Percentiles rank a stretch among this genome's conserved stretches.
Evolutionary conservation across 2,329 filamentous ascomycete genomes (phyloP).

Genomic region (Ophiostoma tasmaniense): DNA sequence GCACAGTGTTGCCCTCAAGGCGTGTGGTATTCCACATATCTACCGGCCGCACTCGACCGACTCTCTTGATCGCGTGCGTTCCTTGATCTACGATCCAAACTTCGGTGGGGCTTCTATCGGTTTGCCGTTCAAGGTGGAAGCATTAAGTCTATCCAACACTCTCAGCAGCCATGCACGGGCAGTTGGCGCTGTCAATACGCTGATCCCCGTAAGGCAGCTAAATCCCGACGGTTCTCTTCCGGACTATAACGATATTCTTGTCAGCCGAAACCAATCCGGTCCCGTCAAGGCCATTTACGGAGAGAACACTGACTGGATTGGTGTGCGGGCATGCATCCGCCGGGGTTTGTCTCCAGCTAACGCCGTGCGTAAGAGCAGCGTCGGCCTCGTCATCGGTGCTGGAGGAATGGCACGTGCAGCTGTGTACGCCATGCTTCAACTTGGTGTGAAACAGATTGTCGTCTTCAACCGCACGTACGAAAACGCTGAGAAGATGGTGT

Average conservation of each 20-base stretch:
- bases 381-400: conserved; percentile 50
- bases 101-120: conserved; percentile 62
- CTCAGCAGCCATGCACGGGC: conserved; percentile 59
- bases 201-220: conserved; percentile 54
- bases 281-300: conserved; percentile 57
- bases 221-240: conserved; percentile 25
- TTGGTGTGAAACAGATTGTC: conserved; percentile 65
- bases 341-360: conserved; percentile 60
- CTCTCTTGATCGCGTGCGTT: conserved; percentile 51
- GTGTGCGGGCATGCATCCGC: conserved; percentile 47
- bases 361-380: conserved; percentile 44
- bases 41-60: conserved; percentile 54
- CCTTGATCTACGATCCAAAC: conserved; percentile 44
- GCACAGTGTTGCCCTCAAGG: conserved; percentile 60
- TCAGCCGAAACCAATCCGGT: conserved; percentile 51
- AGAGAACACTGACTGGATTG: conserved; percentile 34
- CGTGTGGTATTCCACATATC: conserved; percentile 58
- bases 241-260: conserved; percentile 35
- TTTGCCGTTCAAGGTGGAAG: conserved; percentile 61
- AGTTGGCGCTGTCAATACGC: conserved; percentile 64
- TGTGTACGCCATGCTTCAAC: conserved; percentile 62
- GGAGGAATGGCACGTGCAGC: conserved; percentile 67
- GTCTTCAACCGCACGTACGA: conserved; percentile 58
- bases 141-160: conserved; percentile 54
- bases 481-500: conserved; percentile 53